These are phyloP conservation scores for Colletotrichum sp. DNA, from an alignment of 2,329 filamentous ascomycete genomes.

Conservation along the genomic window DNA sequence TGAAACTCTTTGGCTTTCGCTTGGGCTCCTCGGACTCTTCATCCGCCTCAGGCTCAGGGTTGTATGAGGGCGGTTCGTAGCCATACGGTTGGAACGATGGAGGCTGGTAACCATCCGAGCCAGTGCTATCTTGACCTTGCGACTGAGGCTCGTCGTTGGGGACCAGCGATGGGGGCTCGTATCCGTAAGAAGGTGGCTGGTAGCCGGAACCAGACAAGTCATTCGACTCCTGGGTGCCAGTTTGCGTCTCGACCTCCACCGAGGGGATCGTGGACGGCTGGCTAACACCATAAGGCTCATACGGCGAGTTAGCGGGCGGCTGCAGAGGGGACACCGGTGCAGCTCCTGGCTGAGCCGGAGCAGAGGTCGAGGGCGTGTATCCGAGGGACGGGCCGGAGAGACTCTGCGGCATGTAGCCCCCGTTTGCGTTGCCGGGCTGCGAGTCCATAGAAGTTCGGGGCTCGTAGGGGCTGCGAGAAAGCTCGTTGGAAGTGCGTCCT, in stretches of 20 bases:
- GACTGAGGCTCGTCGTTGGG: constrained; percentile 32
- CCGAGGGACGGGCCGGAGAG: constrained; percentile 29
- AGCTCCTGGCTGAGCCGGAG: background rate
- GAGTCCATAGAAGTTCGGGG: constrained; percentile 48
- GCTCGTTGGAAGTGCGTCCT: constrained; percentile 34
- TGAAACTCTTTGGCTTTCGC: constrained; percentile 77
- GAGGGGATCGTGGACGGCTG: background rate
- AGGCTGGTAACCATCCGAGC: constrained; percentile 60
- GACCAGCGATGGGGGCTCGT: constrained; percentile 50
- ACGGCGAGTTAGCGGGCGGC: constrained; percentile 10
- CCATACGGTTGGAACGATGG: constrained; percentile 65
- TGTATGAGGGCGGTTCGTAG: constrained; percentile 63
- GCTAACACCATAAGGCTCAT: constrained; percentile 21
- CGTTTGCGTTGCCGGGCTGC: constrained; percentile 29
- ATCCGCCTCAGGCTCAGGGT: constrained; percentile 54
- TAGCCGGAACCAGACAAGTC: constrained; percentile 37
- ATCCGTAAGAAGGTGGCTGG: constrained; percentile 55
- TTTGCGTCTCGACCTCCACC: background rate
- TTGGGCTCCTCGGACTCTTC: constrained; percentile 58
- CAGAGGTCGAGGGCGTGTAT: constrained; percentile 28
- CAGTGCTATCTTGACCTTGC: constrained; percentile 31
- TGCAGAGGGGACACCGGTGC: background rate
- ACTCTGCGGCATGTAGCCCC: constrained; percentile 36
- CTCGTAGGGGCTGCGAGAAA: constrained; percentile 27
- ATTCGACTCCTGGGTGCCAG: background rate